phyloP scores from a whole-genome alignment of 192 early-diverging fungal genomes.

The Rhizophagus sp. region DNA sequence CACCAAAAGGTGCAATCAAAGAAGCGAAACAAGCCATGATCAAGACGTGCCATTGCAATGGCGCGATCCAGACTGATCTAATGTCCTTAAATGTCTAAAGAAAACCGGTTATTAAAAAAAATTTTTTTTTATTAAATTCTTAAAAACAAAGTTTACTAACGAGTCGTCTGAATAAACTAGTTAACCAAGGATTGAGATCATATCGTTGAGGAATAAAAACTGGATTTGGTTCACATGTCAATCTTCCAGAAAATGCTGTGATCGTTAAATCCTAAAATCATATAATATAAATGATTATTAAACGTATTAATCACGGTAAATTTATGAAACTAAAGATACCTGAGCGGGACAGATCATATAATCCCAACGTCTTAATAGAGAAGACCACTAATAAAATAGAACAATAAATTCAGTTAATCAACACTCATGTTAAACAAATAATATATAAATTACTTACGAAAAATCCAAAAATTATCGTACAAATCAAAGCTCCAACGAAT shows the following conservation, averaged over 20 bases:
- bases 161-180: slow-evolving; percentile 38
- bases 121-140: background rate
- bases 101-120: background rate
- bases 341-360: slow-evolving; percentile 65
- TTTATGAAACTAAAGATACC: slow-evolving; percentile 22
- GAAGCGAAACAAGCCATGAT: slow-evolving; percentile 91
- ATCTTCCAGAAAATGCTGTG: slow-evolving; percentile 46
- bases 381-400: slow-evolving; percentile 40
- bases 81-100: slow-evolving; percentile 35
- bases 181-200: slow-evolving; percentile 47
- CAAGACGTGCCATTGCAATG: slow-evolving; percentile 87
- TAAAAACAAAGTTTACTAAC: slow-evolving; percentile 28
- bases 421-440: background rate
- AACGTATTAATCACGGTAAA: background rate
- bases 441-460: slow-evolving; percentile 47
- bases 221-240: slow-evolving; percentile 59
- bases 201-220: slow-evolving; percentile 52
- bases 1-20: slow-evolving; percentile 95
- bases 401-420: background rate
- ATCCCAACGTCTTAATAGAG: slow-evolving; percentile 50
- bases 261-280: slow-evolving; percentile 43
- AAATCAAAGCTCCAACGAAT: slow-evolving; percentile 85
- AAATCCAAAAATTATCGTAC: slow-evolving; percentile 88
- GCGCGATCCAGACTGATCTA: slow-evolving; percentile 68
- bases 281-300: background rate